Percentiles rank a stretch among this genome's conserved stretches.
Conservation (phyloP, 2,329 filamentous ascomycete genomes). For the Myriosclerotinia duriaeana region DNA sequence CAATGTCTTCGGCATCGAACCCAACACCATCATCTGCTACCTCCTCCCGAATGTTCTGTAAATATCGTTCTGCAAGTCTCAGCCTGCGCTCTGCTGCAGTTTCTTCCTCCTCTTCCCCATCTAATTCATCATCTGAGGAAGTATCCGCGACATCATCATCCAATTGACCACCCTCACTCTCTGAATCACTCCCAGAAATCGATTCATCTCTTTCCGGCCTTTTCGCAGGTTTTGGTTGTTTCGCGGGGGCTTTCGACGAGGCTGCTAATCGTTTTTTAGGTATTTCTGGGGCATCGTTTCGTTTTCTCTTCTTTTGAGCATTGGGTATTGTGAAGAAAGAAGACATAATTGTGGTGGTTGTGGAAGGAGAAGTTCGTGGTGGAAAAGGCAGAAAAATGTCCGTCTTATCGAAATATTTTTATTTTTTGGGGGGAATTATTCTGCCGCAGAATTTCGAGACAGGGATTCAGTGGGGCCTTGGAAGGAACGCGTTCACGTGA, state of each 20-base stretch:
- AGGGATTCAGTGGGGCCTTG: slow-evolving; percentile 17
- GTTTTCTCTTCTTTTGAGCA: slow-evolving; percentile 87
- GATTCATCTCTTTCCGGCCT: slow-evolving; percentile 56
- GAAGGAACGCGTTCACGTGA: slow-evolving; percentile 1
- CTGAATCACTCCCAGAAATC: slow-evolving; percentile 82
- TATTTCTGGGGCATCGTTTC: slow-evolving; percentile 53
- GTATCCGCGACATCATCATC: slow-evolving; percentile 54
- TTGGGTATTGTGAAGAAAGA: slow-evolving; percentile 93
- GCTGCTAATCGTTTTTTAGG: slow-evolving; percentile 61
- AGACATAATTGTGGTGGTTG: slow-evolving; percentile 60
- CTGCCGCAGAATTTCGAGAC: slow-evolving; percentile 26
- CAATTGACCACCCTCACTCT: slow-evolving; percentile 58
- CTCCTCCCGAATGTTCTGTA: slow-evolving; percentile 84
- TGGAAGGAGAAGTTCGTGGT: background rate
- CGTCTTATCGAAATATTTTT: slow-evolving; percentile 24
- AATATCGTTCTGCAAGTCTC: slow-evolving; percentile 85
- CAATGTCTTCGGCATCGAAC: slow-evolving; percentile 92
- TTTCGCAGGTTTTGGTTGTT: slow-evolving; percentile 45
- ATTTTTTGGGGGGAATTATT: slow-evolving; percentile 27
- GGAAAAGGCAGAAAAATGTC: slow-evolving; percentile 22
- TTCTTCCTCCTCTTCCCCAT: slow-evolving; percentile 65
- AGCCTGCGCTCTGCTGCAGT: slow-evolving; percentile 86
- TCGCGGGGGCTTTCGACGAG: slow-evolving; percentile 37
- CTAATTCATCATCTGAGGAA: slow-evolving; percentile 57
- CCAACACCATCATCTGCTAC: slow-evolving; percentile 68